Evolutionary conservation across 192 early-diverging fungal genomes (phyloP), one percentile per base, ranked within the genome.

Genomic region (Funneliformis mosseae): DNA sequence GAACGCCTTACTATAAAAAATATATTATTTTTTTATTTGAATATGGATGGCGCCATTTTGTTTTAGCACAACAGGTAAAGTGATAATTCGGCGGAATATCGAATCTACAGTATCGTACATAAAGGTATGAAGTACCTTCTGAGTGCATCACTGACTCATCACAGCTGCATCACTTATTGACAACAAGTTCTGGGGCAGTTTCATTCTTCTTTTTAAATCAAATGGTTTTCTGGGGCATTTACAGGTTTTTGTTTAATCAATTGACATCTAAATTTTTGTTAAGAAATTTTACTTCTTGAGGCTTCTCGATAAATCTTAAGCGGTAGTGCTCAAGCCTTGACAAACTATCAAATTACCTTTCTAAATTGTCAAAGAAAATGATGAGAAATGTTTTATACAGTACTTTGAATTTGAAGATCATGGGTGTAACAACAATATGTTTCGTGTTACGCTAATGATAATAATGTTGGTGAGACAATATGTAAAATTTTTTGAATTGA

Each of bases 391-490:
- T 9, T 45, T 10, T 45, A 9, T 45, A 63, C 14, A n/a, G 8
- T 63, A 18, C 21, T 63, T 63, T n/a, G 8, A 63, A 21, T n/a
- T n/a, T n/a, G n/a, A n/a, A n/a, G n/a, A n/a, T n/a, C 33, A 63
- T 23, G 61, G 25, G 14, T 66, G 25, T 33, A 33, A 33, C 64
- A 66, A 14, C 16, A 55, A 55, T 2, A 33, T 33, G 16, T 61
- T 33, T 27, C 25, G 62, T 64, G 62, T 14, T 33, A 33, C 64
- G 8, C 28, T 66, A 66, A 28, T 66, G 25, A 66, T 66, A 33
- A n/a, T 33, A 38, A 66, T 66, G 33, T 33, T 66, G 64, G 64
- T 66, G 64, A 66, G 64, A 66, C 64, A 66, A 66, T 66, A 66
- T 33, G 64, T 16, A 16, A 66, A 66, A 33, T 27, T 55, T 50